phyloP scores from a whole-genome alignment of 2,329 filamentous ascomycete genomes.

The Metarhizium robertsii region DNA sequence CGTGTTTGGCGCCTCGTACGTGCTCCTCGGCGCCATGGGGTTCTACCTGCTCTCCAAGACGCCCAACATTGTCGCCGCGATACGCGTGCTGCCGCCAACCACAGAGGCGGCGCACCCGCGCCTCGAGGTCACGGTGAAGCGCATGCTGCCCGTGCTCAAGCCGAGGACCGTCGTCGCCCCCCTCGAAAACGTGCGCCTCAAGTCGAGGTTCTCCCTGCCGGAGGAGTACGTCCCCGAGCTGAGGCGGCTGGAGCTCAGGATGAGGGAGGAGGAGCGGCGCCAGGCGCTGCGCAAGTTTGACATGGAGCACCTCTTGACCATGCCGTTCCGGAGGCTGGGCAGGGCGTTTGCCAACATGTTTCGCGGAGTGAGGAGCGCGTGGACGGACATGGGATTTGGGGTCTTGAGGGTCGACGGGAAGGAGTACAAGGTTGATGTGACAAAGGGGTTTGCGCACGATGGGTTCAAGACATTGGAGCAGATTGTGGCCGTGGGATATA shows the following conservation, averaged over 20 bases:
- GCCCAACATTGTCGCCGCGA: constrained; percentile 44
- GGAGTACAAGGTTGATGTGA: constrained; percentile 49
- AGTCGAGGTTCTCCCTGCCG: constrained; percentile 29
- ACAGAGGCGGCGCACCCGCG: constrained; percentile 22
- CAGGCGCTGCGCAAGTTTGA: constrained; percentile 39
- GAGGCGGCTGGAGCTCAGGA: constrained; percentile 18
- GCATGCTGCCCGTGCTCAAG: constrained; percentile 38
- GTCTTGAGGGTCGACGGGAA: constrained; percentile 36
- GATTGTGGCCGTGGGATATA: constrained; percentile 28
- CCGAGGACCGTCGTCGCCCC: constrained; percentile 31
- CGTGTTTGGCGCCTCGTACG: constrained; percentile 47
- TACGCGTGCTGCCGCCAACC: constrained; percentile 44
- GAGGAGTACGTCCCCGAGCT: constrained; percentile 27
- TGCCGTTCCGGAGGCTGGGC: constrained; percentile 43
- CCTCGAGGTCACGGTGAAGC: constrained; percentile 43
- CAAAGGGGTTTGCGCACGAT: constrained; percentile 48
- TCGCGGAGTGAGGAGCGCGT: constrained; percentile 36
- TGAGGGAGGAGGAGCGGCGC: constrained; percentile 27
- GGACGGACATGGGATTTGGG: constrained; percentile 48
- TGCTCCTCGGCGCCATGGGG: constrained; percentile 51
- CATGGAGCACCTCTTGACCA: constrained; percentile 45
- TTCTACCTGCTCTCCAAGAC: constrained; percentile 50
- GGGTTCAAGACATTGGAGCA: constrained; percentile 49
- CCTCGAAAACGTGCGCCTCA: constrained; percentile 24
- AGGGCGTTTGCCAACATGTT: constrained; percentile 33